Evolutionary conservation across 1,139 yeast species (phyloP).

Genomic region (Yamadazyma epiphylla): DNA sequence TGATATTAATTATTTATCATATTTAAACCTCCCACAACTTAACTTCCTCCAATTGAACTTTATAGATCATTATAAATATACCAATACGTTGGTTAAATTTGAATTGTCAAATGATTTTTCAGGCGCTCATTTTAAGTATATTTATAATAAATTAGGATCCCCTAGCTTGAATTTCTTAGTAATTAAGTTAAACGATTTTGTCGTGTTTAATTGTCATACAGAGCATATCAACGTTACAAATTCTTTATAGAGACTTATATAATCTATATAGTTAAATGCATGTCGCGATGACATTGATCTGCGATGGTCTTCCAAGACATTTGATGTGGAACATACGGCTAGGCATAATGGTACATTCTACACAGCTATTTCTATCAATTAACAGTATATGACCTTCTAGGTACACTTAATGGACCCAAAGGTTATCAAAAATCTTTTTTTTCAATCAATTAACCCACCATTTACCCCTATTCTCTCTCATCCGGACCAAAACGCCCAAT

Average conservation of each 20-base stretch:
- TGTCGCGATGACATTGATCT: too few species aligned
- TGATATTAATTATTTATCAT: slow-evolving; percentile 2
- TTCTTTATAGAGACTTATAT: background rate
- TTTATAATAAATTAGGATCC: background rate
- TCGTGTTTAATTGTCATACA: slow-evolving; percentile 3
- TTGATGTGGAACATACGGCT: too few species aligned
- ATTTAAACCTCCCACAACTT: slow-evolving; percentile 1
- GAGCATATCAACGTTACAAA: background rate
- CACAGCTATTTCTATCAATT: too few species aligned
- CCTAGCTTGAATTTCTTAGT: slow-evolving; percentile 2
- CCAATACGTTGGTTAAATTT: slow-evolving; percentile 4
- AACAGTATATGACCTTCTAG: too few species aligned
- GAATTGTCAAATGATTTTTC: slow-evolving; percentile 3
- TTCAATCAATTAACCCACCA: background rate
- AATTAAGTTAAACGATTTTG: slow-evolving; percentile 4
- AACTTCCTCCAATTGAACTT: slow-evolving; percentile 4
- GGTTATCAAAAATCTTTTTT: too few species aligned
- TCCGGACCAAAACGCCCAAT: background rate
- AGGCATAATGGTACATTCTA: too few species aligned
- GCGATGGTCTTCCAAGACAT: too few species aligned
- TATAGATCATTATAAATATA: slow-evolving; percentile 5
- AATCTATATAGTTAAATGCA: too few species aligned
- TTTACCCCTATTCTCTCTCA: slow-evolving; percentile 1
- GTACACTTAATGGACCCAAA: too few species aligned
- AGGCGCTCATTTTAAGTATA: background rate